These are phyloP conservation scores for Apostasia ramifera DNA, from an alignment of 106 monocot genomes.

Conservation along the genomic window DNA sequence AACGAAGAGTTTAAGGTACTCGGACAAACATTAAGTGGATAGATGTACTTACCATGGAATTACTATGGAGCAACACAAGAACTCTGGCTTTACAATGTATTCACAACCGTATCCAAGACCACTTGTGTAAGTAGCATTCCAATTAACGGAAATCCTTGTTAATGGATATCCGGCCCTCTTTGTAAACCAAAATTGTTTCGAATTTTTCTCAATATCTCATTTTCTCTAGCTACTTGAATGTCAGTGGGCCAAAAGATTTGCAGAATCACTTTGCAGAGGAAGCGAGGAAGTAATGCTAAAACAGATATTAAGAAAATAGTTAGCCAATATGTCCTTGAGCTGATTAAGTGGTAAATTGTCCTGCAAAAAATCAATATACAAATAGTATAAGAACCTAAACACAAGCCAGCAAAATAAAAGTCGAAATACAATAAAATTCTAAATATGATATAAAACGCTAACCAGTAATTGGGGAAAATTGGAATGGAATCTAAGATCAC, in stretches of 20 bases:
- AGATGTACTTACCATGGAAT: slow-evolving; percentile 4
- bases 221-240: slow-evolving; percentile 95
- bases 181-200: slow-evolving; percentile 20
- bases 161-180: slow-evolving; percentile 31
- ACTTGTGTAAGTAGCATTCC: neutral
- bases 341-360: slow-evolving; percentile 77
- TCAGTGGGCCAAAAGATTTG: slow-evolving; percentile 83
- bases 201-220: slow-evolving; percentile 60
- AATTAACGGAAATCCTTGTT: slow-evolving; percentile 13
- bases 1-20: too few species aligned
- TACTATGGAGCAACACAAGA: neutral
- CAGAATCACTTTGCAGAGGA: slow-evolving; percentile 65
- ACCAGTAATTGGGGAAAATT: slow-evolving; percentile 88
- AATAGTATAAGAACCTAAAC: neutral
- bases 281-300: slow-evolving; percentile 84
- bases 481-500: slow-evolving; percentile 89
- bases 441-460: slow-evolving; percentile 13
- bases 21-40: neutral
- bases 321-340: slow-evolving; percentile 77
- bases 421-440: neutral
- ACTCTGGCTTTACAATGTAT: neutral
- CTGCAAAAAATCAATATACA: slow-evolving; percentile 32
- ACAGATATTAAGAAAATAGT: slow-evolving; percentile 71
- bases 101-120: neutral
- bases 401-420: neutral